Evolutionary conservation across 495 filamentous ascomycete species (phyloP), one percentile per base, ranked within the genome.

Genomic region (Aspergillus diversus): DNA sequence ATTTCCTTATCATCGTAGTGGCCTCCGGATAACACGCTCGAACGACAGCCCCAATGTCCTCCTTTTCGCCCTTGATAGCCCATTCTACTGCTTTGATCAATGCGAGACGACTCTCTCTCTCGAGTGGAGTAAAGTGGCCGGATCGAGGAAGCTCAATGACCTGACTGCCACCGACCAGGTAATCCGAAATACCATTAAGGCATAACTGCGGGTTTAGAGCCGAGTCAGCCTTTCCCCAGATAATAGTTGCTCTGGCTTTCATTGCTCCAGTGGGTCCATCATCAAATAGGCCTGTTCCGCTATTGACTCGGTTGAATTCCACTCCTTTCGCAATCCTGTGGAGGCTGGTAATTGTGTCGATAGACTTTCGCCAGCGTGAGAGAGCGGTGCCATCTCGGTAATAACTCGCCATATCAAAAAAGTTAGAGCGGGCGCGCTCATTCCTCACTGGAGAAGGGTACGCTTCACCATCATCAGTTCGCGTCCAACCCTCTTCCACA

Each of bases 151-250:
- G 67, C 62, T 76, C 63, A 37, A 82, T 57, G 8, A 82, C 67
- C 63, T 82, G 80, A 34, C 78, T 81, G 12, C 69, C 61, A 16
- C 59, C 55, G 12, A 71, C 69, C 4, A 81, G 70, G 57, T 77
- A 82, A 60, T 82, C 78, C 1, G 68, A 61, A 16, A 82, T 79
- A 0, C 80, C 80, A 63, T 77, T 74, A 15, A 82, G 66, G 50
- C 75, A 78, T 21, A 82, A 64, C n/a, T 68, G 69, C 27, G 59
- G 65, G 39, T 76, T 70, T 12, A 81, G 64, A 15, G 77, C 77
- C 47, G 68, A 49, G 61, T 86, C 83, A 31, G 76, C 63, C 66
- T 76, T 65, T n/a, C 84, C 84, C 75, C 81, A 83, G 31, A 86
- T 59, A n/a, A 86, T 63, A 16, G 83, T 86, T 7, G 81, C 71